Evolutionary conservation across 2,329 filamentous ascomycete genomes (phyloP), one percentile per base, ranked within the genome.

Genomic region (Kalmusia sp.): DNA sequence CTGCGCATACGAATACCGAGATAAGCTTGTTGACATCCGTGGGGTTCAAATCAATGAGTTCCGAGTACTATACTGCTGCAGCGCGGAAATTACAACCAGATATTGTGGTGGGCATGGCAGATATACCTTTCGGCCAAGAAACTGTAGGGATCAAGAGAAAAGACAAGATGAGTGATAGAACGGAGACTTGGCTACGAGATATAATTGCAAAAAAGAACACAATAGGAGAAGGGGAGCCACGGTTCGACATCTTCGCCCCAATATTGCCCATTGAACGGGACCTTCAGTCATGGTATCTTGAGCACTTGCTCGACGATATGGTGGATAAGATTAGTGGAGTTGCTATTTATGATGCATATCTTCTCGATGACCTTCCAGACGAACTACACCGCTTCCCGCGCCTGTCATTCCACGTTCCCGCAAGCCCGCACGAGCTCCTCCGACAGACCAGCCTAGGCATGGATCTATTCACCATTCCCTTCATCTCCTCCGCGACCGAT

Each of bases 11-110:
- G 7, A 84, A 88, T 57, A 84, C 84, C 33, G 83, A 87, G 40
- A 81, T 98, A 35, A 87, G 89, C 15, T 83, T 98, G 41, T 87
- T 90, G 69, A 96, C 95, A 2, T 93, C 92, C 0, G 91, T 92
- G 1, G 95, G 95, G 25, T 96, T 96, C 75, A 84, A 86, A 56
- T 81, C 84, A 51, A 78, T 98, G 28, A 83, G 84, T 27, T 84
- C 86, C 0, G 80, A 84, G 6, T 85, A 90, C 49, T 98, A 95
- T 76, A 78, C 84, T 5, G 86, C 87, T 15, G 80, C 89, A 1
- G 79, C 89, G 6, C 76, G 82, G 53, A 81, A 78, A n/a, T 76
- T 96, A 30, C 80, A 82, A 46, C 91, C 93, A 1, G 93, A 99
- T 68, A 88, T 98, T 49, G 85, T 88, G 30, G 82, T 98, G 21